These are phyloP conservation scores for Laetiporus sulphureus DNA, from an alignment of 1,284 basidiomycete genomes.

Conservation along the genomic window DNA sequence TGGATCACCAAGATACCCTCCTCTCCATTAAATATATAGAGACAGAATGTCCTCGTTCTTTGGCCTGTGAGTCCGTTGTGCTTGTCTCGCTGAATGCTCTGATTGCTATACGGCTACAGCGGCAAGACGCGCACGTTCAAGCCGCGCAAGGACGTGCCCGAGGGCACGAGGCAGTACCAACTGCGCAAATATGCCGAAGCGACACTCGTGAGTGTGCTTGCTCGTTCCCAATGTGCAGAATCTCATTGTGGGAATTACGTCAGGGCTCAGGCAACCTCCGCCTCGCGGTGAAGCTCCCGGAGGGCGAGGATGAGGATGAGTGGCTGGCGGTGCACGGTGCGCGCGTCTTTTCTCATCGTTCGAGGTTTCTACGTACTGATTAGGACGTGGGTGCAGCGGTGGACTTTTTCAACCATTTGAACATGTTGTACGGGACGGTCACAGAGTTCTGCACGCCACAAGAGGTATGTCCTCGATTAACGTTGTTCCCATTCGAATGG, in stretches of 20 bases:
- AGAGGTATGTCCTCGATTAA: constrained; percentile 46
- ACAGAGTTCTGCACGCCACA: constrained; percentile 95
- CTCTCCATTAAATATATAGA: not conserved
- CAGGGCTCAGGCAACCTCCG: constrained; percentile 92
- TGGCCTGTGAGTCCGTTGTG: constrained; percentile 54
- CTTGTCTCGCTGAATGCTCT: not conserved
- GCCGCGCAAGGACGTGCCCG: constrained; percentile 90
- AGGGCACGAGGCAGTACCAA: constrained; percentile 96
- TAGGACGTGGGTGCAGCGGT: constrained; percentile 52
- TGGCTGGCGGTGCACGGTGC: constrained; percentile 95
- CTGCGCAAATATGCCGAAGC: constrained; percentile 96
- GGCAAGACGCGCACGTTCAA: constrained; percentile 95
- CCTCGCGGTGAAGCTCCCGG: constrained; percentile 84
- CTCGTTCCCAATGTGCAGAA: not conserved
- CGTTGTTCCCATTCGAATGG: too few relatives aligned
- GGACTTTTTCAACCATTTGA: constrained; percentile 94
- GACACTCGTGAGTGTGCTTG: constrained; percentile 62
- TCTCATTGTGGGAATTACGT: not conserved
- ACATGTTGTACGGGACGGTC: constrained; percentile 94
- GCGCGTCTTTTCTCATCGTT: not conserved
- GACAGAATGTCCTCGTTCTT: constrained; percentile 75
- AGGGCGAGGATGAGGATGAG: constrained; percentile 92
- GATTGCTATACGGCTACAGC: constrained; percentile 30
- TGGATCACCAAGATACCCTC: not conserved
- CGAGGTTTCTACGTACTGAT: not conserved